A percentile compares a stretch with the other conserved stretches of the same genome.
Conservation (phyloP, 192 early-diverging fungal genomes). For the Coemansia asiatica region DNA sequence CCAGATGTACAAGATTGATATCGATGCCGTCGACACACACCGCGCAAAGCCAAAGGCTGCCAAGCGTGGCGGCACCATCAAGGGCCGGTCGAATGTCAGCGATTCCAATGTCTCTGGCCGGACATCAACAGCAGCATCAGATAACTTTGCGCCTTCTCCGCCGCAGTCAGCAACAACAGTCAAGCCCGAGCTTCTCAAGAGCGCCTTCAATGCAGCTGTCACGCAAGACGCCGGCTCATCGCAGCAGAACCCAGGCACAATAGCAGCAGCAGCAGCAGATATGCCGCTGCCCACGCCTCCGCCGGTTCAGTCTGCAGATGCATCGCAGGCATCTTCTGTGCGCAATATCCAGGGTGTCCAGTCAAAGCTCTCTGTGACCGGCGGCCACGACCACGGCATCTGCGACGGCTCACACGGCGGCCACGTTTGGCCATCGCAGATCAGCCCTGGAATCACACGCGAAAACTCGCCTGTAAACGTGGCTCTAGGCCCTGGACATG, state of each 20-base stretch:
- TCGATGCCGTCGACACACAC: conserved; percentile 98
- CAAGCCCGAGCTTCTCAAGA: conserved; percentile 1
- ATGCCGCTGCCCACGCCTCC: conserved; percentile 10
- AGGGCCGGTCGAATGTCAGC: conserved; percentile 1
- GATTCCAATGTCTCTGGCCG: background rate
- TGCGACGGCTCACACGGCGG: conserved; percentile 20
- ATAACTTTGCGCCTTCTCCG: background rate
- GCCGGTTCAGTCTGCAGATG: background rate
- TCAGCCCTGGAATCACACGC: conserved; percentile 45
- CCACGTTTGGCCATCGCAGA: conserved; percentile 55
- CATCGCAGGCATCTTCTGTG: no score
- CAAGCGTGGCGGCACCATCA: conserved; percentile 23
- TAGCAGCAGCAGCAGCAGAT: background rate
- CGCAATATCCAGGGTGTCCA: conserved; percentile 31
- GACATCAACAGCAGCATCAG: no score
- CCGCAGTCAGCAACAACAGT: background rate
- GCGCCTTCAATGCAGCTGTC: background rate
- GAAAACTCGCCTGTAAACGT: conserved; percentile 37
- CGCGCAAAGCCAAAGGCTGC: conserved; percentile 66
- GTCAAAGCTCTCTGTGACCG: conserved; percentile 44
- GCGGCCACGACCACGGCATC: conserved; percentile 40
- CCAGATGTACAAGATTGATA: conserved; percentile 90
- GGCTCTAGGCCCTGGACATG: background rate
- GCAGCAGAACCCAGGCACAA: background rate
- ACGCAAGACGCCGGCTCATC: background rate